Evolutionary conservation across 2,329 filamentous ascomycete species (phyloP), one percentile per base, ranked within the genome.

Genomic region (Amauroascus verrucosus): DNA sequence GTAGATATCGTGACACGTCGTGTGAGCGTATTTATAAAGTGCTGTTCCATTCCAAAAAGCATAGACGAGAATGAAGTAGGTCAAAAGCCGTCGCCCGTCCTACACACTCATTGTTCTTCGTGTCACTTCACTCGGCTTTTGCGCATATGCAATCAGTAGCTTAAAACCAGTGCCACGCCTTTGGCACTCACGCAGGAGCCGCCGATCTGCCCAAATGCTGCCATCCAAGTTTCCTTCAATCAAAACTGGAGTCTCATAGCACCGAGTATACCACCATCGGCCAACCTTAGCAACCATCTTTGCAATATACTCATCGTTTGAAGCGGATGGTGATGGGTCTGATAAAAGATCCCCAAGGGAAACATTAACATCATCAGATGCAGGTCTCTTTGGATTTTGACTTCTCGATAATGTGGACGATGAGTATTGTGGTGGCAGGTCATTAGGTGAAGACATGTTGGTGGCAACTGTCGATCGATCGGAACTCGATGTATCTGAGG

Each of bases 191-290:
- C 80, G 75, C 45, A 97, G 73, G 26, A 97, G 71, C 8, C 77
- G 77, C 53, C 77, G 80, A 64, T 96, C 86, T 45, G 77, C 78
- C 85, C 90, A 97, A 60, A 97, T 86, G 66, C 85, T 84, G 56
- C 70, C 80, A 44, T 74, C 72, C 46, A 73, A 71, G 48, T 75
- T 66, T 48, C 72, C 67, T 55, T 76, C 70, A 1, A 69, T 65
- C 55, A 79, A 68, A 7, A 83, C 75, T 3, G 79, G 76, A 54
- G 78, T 81, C 70, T 96, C 91, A 67, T 96, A 97, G 73, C 91
- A 96, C 50, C 86, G 82, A 8, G 82, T 86, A 70, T 95, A 97
- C 93, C 93, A 98, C 88, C 91, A 97, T 41, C 93, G 80, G 1
- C 89, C 91, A 9, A 97, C 91, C 58, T 83, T 85, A 14, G 89